Conservation (phyloP, 495 filamentous ascomycete species). For the Rhizodiscina lignyota region DNA sequence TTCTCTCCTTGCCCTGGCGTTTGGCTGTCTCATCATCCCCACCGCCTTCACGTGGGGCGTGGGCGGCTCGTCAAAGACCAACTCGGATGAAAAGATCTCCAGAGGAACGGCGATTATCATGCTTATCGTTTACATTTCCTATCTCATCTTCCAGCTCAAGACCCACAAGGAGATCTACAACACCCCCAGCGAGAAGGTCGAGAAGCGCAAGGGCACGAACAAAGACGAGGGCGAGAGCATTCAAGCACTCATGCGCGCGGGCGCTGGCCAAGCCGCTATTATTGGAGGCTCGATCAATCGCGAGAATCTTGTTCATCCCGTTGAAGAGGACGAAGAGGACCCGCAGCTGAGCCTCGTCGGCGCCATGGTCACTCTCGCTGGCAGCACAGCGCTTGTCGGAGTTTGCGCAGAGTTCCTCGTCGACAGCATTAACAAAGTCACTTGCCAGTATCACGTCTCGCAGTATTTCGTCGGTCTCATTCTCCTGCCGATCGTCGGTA, state of each 20-base stretch:
- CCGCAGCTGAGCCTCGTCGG: constrained; percentile 54
- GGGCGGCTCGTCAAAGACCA: constrained; percentile 1
- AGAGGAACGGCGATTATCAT: constrained; percentile 14
- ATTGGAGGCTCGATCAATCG: constrained; percentile 26
- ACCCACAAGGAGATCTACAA: constrained; percentile 14
- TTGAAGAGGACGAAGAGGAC: constrained; percentile 46
- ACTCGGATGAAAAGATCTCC: constrained; percentile 7
- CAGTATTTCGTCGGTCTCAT: constrained; percentile 73
- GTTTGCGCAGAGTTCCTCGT: constrained; percentile 3
- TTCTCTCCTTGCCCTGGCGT: constrained; percentile 62
- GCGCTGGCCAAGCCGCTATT: constrained; percentile 31
- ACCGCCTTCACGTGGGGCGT: constrained; percentile 56
- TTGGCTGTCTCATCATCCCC: constrained; percentile 70
- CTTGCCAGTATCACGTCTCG: constrained; percentile 25
- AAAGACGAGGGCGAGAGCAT: constrained; percentile 41
- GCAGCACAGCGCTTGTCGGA: constrained; percentile 28
- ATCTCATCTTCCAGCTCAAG: constrained; percentile 16
- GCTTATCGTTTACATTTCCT: constrained; percentile 12
- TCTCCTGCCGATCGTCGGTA: constrained; percentile 76
- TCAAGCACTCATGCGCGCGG: too few species aligned
- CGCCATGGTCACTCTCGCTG: constrained; percentile 50
- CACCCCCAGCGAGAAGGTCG: constrained; percentile 49
- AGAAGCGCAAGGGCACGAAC: constrained; percentile 27
- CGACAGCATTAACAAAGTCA: constrained; percentile 14
- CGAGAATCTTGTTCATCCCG: constrained; percentile 31